Conservation (phyloP, 2,329 filamentous ascomycete genomes). For the Diaporthe batatas region DNA sequence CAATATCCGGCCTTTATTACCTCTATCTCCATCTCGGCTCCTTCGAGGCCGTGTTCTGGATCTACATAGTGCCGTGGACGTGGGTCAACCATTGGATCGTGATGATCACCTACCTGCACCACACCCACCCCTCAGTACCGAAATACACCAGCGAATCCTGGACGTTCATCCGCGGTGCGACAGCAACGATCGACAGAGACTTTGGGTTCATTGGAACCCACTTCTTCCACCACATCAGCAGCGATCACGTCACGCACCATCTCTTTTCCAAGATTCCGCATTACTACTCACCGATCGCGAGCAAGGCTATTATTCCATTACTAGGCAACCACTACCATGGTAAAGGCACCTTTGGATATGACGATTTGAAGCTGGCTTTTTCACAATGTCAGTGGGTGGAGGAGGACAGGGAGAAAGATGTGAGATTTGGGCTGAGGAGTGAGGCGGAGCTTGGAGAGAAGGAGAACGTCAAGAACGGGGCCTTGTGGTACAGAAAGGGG, state of each 20-base stretch:
- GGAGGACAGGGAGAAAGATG: not conserved
- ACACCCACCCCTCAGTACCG: slow-evolving; percentile 92
- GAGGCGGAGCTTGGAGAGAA: not conserved
- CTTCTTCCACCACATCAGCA: slow-evolving; percentile 93
- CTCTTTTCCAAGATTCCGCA: slow-evolving; percentile 90
- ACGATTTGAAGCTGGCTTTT: slow-evolving; percentile 11
- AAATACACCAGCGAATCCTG: slow-evolving; percentile 89
- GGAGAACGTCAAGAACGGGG: not conserved
- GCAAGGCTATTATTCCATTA: slow-evolving; percentile 91
- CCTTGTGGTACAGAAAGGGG: slow-evolving; percentile 16
- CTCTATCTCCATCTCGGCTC: slow-evolving; percentile 66
- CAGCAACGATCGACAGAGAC: slow-evolving; percentile 95
- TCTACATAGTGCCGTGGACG: slow-evolving; percentile 75
- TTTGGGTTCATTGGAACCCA: slow-evolving; percentile 94
- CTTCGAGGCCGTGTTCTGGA: slow-evolving; percentile 69
- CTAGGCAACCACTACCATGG: slow-evolving; percentile 92
- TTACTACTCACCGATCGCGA: slow-evolving; percentile 82
- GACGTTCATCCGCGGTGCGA: slow-evolving; percentile 93
- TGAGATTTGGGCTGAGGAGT: not conserved
- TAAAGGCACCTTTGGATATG: not conserved
- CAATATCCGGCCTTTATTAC: slow-evolving; percentile 62
- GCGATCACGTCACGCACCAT: slow-evolving; percentile 97
- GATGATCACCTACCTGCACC: slow-evolving; percentile 95
- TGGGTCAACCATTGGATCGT: slow-evolving; percentile 84
- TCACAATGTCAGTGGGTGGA: slow-evolving; percentile 13